Evolutionary conservation across 1,139 yeast genomes (phyloP).

Genomic region (Wickerhamomyces sp.): DNA sequence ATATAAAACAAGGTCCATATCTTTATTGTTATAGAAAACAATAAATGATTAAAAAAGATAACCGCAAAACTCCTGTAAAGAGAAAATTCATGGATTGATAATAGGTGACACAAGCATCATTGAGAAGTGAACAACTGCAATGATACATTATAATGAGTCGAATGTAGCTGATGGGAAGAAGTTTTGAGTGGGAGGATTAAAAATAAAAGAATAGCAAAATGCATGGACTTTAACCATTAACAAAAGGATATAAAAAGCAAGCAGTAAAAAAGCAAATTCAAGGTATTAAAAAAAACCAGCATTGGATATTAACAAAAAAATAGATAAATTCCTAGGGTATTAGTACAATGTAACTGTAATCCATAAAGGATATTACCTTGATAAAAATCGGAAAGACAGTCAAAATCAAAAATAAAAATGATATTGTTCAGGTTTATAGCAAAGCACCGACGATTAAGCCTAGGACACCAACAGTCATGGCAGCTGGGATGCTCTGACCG

Average conservation of each 20-base stretch:
- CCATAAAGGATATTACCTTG: no score
- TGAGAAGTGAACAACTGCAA: no score
- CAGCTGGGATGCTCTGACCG: conserved; percentile 27
- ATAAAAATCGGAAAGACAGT: neutral
- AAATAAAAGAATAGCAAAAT: neutral
- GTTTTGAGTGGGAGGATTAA: neutral
- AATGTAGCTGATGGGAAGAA: neutral
- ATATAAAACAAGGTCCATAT: neutral
- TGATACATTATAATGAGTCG: no score
- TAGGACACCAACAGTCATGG: conserved; percentile 43
- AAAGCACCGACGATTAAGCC: conserved; percentile 51
- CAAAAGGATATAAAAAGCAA: neutral
- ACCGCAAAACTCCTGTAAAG: neutral
- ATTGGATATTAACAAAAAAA: no score
- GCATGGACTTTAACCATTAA: neutral
- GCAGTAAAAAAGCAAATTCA: neutral
- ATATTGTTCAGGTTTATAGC: conserved; percentile 26
- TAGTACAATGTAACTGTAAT: neutral
- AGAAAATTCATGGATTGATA: neutral
- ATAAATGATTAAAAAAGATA: neutral
- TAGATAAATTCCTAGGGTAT: no score
- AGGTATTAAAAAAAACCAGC: neutral
- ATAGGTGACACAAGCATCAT: no score
- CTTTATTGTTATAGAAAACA: neutral
- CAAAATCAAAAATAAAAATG: neutral